Evolutionary conservation across 2,329 filamentous ascomycete genomes (phyloP).

Genomic region (Trichophyton benhamiae): DNA sequence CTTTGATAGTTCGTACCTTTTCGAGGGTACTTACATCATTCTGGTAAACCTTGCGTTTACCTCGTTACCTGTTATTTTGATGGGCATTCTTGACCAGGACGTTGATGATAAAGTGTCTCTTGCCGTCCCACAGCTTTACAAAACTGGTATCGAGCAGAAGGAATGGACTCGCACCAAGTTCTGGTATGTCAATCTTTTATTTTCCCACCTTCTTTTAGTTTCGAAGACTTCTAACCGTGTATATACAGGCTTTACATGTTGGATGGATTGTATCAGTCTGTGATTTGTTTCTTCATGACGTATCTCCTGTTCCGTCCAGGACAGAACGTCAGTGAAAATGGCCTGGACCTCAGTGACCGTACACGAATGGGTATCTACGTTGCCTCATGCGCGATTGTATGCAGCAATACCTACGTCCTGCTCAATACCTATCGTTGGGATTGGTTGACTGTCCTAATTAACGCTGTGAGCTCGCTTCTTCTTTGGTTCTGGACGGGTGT

Average conservation of each 20-base stretch:
- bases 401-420: conserved; percentile 88
- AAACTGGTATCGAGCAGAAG: conserved; percentile 83
- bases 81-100: conserved; percentile 95
- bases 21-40: conserved; percentile 95
- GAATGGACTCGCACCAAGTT: conserved; percentile 97
- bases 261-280: conserved; percentile 88
- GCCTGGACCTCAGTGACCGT: conserved; percentile 65
- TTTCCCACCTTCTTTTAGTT: background rate
- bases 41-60: conserved; percentile 96
- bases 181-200: conserved; percentile 51
- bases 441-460: conserved; percentile 81
- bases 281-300: conserved; percentile 85
- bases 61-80: conserved; percentile 83
- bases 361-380: conserved; percentile 78
- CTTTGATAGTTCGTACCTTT: conserved; percentile 92
- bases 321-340: conserved; percentile 57
- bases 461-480: conserved; percentile 68
- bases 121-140: conserved; percentile 88
- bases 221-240: conserved; percentile 5
- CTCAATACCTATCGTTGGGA: conserved; percentile 98
- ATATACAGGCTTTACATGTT: conserved; percentile 69
- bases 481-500: conserved; percentile 95
- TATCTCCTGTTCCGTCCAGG: conserved; percentile 64
- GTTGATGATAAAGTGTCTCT: conserved; percentile 88
- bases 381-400: conserved; percentile 68